Percentiles rank a stretch among this genome's conserved stretches.
Conservation (phyloP, 1,284 basidiomycete species). For the Schizophyllum amplum region DNA sequence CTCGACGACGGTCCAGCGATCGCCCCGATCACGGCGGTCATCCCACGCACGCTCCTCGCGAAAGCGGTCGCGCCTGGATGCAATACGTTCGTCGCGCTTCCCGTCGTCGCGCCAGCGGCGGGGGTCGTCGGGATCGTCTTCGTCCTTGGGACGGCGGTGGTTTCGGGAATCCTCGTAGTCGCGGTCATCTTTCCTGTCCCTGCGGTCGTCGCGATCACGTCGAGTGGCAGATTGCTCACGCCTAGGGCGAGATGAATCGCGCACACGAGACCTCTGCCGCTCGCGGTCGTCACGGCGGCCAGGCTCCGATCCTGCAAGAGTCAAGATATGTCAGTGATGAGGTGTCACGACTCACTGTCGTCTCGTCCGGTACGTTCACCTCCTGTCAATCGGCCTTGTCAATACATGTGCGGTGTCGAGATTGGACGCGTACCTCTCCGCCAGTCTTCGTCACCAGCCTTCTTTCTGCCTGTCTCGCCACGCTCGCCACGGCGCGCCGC, state of each 20-base stretch:
- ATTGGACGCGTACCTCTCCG: constrained; percentile 49
- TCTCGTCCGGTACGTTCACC: constrained; percentile 47
- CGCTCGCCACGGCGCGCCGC: constrained; percentile 45
- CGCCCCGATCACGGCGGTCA: constrained; percentile 31
- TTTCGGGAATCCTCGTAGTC: constrained; percentile 31
- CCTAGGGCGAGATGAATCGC: constrained; percentile 51
- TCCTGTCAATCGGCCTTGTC: constrained; percentile 24
- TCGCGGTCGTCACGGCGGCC: constrained; percentile 49
- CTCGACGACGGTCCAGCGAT: constrained; percentile 53
- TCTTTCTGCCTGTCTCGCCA: constrained; percentile 56
- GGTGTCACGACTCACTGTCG: constrained; percentile 40
- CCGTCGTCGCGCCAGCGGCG: constrained; percentile 73
- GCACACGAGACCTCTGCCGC: constrained; percentile 48
- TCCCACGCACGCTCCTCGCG: constrained; percentile 34
- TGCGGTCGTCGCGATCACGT: constrained; percentile 33
- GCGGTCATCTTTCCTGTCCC: constrained; percentile 22
- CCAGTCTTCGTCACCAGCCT: constrained; percentile 75
- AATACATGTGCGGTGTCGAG: constrained; percentile 9
- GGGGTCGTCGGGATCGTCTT: constrained; percentile 49
- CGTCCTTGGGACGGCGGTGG: constrained; percentile 22
- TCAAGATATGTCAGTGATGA: constrained; percentile 2
- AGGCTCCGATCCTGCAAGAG: constrained; percentile 34
- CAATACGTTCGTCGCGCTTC: constrained; percentile 64
- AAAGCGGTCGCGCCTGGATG: constrained; percentile 46
- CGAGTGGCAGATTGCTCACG: constrained; percentile 47